A percentile compares a stretch with the other conserved stretches of the same genome.
phyloP scores from a whole-genome alignment of 2,329 filamentous ascomycete genomes.

The Pseudogymnoascus sp. region DNA sequence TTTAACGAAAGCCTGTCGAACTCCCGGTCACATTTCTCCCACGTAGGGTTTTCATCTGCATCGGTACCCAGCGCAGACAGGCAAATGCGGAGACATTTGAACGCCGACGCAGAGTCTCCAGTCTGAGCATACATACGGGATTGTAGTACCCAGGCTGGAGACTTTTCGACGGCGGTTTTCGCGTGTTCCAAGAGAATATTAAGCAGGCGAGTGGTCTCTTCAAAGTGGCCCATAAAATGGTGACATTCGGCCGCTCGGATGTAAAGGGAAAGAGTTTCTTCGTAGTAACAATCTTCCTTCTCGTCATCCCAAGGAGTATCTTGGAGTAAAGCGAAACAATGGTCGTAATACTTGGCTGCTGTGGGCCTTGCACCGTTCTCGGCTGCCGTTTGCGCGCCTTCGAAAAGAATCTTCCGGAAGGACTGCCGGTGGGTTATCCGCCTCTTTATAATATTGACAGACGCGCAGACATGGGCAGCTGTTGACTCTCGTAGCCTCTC shows the following conservation, averaged over 20 bases:
- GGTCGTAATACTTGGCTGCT: slow-evolving; percentile 71
- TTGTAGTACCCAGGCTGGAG: slow-evolving; percentile 73
- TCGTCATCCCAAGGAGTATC: slow-evolving; percentile 66
- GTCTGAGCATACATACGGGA: slow-evolving; percentile 69
- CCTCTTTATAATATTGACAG: slow-evolving; percentile 64
- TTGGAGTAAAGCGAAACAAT: slow-evolving; percentile 72
- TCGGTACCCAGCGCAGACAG: slow-evolving; percentile 60
- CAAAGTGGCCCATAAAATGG: slow-evolving; percentile 65
- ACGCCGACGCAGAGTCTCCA: slow-evolving; percentile 62
- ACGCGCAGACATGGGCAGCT: slow-evolving; percentile 73
- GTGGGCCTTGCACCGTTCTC: slow-evolving; percentile 78
- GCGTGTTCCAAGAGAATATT: slow-evolving; percentile 62
- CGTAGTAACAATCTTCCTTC: slow-evolving; percentile 66
- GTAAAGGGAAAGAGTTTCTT: slow-evolving; percentile 75
- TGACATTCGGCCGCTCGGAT: slow-evolving; percentile 76
- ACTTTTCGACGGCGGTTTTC: slow-evolving; percentile 67
- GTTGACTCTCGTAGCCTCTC: slow-evolving; percentile 60
- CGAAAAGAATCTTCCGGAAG: slow-evolving; percentile 64
- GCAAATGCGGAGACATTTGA: slow-evolving; percentile 62
- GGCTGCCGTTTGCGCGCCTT: slow-evolving; percentile 68
- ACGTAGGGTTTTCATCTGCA: slow-evolving; percentile 57
- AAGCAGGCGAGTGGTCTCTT: slow-evolving; percentile 60
- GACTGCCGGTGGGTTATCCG: slow-evolving; percentile 51
- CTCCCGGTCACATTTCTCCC: slow-evolving; percentile 67
- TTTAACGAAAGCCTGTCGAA: slow-evolving; percentile 56